A percentile compares a stretch with the other conserved stretches of the same genome.
These are phyloP conservation scores for Fusarium lateritium DNA, from an alignment of 2,329 filamentous ascomycete species.

Conservation along the genomic window DNA sequence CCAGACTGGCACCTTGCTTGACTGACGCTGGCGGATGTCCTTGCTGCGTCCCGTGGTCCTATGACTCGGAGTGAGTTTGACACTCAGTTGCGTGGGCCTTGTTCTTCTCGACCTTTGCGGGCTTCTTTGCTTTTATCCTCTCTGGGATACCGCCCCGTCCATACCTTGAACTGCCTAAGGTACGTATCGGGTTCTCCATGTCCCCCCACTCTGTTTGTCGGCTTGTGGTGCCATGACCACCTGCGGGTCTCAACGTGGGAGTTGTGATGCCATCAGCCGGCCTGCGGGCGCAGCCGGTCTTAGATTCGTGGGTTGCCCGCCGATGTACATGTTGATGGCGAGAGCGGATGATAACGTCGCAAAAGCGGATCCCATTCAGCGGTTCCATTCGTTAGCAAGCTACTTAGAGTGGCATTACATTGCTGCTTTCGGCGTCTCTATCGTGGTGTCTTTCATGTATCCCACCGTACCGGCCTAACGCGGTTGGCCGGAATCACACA, in stretches of 20 bases:
- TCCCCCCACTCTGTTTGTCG: slow-evolving; percentile 42
- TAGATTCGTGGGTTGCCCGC: slow-evolving; percentile 48
- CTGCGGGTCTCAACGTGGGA: slow-evolving; percentile 50
- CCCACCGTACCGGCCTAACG: slow-evolving; percentile 41
- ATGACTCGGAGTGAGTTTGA: slow-evolving; percentile 9
- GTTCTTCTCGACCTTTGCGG: slow-evolving; percentile 1
- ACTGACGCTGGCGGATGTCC: slow-evolving; percentile 24
- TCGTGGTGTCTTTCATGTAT: slow-evolving; percentile 17
- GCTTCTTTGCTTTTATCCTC: slow-evolving; percentile 34
- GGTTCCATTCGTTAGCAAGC: slow-evolving; percentile 33
- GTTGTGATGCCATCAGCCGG: slow-evolving; percentile 51
- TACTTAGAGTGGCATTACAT: slow-evolving; percentile 19
- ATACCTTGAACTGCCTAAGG: neutral
- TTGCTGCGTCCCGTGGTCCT: slow-evolving; percentile 35
- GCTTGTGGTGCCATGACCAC: slow-evolving; percentile 48
- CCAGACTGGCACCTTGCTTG: neutral
- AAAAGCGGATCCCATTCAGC: slow-evolving; percentile 35
- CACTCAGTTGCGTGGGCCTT: slow-evolving; percentile 5
- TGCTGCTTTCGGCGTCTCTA: slow-evolving; percentile 11
- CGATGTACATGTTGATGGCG: slow-evolving; percentile 42
- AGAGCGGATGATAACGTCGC: slow-evolving; percentile 49
- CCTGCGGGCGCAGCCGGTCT: slow-evolving; percentile 50
- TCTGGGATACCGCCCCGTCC: too few relatives aligned
- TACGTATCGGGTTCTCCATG: slow-evolving; percentile 19
- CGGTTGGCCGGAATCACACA: slow-evolving; percentile 44